These are phyloP conservation scores for Fragaria vesca DNA, from an alignment of 306 rosid genomes.

Conservation along the genomic window DNA sequence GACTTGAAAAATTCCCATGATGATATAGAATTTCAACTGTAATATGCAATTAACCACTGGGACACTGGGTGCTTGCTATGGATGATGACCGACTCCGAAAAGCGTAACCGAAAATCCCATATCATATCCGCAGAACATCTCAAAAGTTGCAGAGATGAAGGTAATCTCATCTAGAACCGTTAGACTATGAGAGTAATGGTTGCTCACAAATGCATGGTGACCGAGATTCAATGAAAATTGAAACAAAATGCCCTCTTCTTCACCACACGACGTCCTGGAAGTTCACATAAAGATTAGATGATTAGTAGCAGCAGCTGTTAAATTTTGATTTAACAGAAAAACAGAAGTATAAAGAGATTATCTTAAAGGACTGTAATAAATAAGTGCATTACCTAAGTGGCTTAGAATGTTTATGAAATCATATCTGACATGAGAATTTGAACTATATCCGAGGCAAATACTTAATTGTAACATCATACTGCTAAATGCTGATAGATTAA, in stretches of 20 bases:
- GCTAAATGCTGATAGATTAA: not conserved
- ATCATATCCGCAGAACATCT: conserved; percentile 4
- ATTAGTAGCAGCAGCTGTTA: not conserved
- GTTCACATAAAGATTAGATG: not conserved
- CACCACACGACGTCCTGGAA: conserved; percentile 14
- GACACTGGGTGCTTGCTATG: conserved; percentile 6
- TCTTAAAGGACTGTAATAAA: not conserved
- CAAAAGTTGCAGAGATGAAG: conserved; percentile 3
- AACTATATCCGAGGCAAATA: not conserved
- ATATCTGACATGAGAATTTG: not conserved
- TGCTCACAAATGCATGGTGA: conserved; percentile 12
- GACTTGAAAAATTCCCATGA: not conserved
- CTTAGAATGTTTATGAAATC: not conserved
- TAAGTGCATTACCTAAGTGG: not conserved
- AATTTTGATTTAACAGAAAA: not conserved
- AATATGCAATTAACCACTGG: not conserved
- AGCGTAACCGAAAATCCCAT: not conserved
- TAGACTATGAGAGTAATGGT: conserved; percentile 2
- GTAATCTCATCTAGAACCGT: not conserved
- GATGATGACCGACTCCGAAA: conserved; percentile 6
- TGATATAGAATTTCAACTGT: not conserved
- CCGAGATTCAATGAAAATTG: conserved; percentile 6
- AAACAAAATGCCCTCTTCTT: not conserved
- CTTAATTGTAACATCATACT: not conserved
- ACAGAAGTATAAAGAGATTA: not conserved